Base-by-base conservation (phyloP, 163 green algal genomes). In the Chloromonas sp. region DNA sequence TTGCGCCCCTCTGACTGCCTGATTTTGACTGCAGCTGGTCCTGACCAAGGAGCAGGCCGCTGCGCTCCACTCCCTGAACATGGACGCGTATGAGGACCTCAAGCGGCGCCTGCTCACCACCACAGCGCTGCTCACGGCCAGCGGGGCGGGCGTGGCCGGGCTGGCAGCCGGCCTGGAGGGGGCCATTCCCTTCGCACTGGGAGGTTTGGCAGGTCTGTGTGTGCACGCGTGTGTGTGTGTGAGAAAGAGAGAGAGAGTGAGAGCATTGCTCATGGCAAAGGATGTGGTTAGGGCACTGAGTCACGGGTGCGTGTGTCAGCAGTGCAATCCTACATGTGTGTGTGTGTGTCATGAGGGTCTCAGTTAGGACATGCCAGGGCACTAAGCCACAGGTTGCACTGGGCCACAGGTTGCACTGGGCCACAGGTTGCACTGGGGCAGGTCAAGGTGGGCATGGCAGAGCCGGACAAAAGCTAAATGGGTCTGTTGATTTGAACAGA, bases 121-220 rank as follows among this genome's bases (percentile, higher is more conserved):
- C 57, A 97, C 92, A 0, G 89, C 94, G 0, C 84, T 90, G 8
- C 88, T 97, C 58, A 92, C 94, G 11, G 84, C 85, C 1, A 80
- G 88, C 60, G 94, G 94, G 58, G 91, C 83, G 1, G 85, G 71
- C 13, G 71, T 92, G 77, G 86, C 92, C 8, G 89, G 86, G 59
- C 79, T 92, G 0, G 36, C 79, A 70, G 80, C 87, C 61, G 89
- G 88, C 60, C 82, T 84, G n/a, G 89, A 91, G 58, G 87, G 90
- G n/a, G 94, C 94, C n/a, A 60, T 91, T 83, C 93, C 94, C 1
- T 97, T 97, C 92, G 89, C 89, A 3, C 84, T 93, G 3, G 94
- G 94, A 3, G 94, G 94, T 1, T 13, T 85, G 13, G 89, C 87
- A 60, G 93, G 90, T 70, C 78, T 96, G 76, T 60, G 74, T 5